A percentile compares a stretch with the other conserved stretches of the same genome.
These are phyloP conservation scores for Backusella sp. DNA, from an alignment of 192 early-diverging fungal species.

Conservation along the genomic window DNA sequence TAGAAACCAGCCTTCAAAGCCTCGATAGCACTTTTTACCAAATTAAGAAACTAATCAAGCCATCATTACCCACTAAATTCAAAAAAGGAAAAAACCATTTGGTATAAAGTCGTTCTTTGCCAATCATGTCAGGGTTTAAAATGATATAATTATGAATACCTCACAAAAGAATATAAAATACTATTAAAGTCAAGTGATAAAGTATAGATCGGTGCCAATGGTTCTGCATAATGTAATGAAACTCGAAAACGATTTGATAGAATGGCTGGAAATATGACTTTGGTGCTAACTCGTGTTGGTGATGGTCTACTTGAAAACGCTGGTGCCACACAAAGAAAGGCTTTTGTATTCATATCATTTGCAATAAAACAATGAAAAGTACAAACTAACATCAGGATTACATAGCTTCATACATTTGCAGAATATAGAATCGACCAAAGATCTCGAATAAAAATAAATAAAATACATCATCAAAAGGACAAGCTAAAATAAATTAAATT, in stretches of 20 bases:
- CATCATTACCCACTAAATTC: not conserved
- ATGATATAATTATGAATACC: not conserved
- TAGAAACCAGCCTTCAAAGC: not conserved
- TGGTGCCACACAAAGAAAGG: not conserved
- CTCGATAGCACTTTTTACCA: not conserved
- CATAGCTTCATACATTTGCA: not conserved
- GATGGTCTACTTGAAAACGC: not conserved
- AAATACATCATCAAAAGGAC: not conserved
- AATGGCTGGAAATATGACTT: not conserved
- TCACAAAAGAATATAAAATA: not conserved
- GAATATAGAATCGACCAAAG: not conserved
- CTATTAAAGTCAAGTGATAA: not conserved
- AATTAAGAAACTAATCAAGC: constrained; percentile 7
- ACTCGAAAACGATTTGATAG: not conserved
- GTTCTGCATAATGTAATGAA: not conserved
- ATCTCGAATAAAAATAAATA: not conserved
- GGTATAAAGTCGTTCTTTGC: not conserved
- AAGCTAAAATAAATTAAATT: not conserved
- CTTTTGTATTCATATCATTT: not conserved
- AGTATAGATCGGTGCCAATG: not conserved
- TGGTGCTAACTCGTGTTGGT: not conserved
- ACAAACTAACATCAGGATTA: not conserved
- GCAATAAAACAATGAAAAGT: not conserved
- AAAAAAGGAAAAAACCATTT: not conserved
- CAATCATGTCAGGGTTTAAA: not conserved